Evolutionary conservation across 768 basidiomycete genomes (phyloP).

Genomic region (Kwoniella europaea): DNA sequence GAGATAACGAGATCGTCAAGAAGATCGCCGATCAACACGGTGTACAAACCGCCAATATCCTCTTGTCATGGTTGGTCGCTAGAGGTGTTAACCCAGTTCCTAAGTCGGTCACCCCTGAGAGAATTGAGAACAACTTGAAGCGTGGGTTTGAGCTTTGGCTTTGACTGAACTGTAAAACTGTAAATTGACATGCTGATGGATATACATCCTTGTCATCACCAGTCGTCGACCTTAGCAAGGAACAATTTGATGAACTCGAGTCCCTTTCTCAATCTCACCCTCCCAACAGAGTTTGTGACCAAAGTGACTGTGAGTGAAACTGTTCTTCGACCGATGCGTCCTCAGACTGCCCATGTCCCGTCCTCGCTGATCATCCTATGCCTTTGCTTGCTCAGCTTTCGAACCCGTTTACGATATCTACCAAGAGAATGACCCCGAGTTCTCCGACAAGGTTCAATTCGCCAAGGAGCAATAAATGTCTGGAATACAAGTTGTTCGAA

Average conservation of each 20-base stretch:
- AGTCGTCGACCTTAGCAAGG: constrained; percentile 50
- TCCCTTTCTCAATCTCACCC: constrained; percentile 45
- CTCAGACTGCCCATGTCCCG: too few relatives aligned
- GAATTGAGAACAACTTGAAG: constrained; percentile 71
- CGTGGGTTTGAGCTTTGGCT: constrained; percentile 28
- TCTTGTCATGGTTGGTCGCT: constrained; percentile 70
- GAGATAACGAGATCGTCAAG: constrained; percentile 67
- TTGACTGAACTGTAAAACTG: too few relatives aligned
- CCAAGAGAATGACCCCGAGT: constrained; percentile 34
- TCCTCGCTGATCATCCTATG: neutral
- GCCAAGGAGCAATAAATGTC: constrained; percentile 39
- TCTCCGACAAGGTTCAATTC: constrained; percentile 37
- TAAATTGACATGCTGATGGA: neutral
- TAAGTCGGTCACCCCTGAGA: constrained; percentile 74
- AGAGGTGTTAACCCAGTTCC: constrained; percentile 72
- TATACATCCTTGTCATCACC: constrained; percentile 2
- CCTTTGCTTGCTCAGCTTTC: constrained; percentile 28
- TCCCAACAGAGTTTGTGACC: constrained; percentile 51
- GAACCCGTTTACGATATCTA: constrained; percentile 55
- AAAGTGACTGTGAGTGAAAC: constrained; percentile 44
- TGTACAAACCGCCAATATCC: constrained; percentile 76
- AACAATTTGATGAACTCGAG: constrained; percentile 45
- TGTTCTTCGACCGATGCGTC: too few relatives aligned
- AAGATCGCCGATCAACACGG: constrained; percentile 67
- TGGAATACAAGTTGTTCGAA: neutral